Evolutionary conservation across 805 yeast species (phyloP).

Genomic region (Kodamaea hsintzibuensis): DNA sequence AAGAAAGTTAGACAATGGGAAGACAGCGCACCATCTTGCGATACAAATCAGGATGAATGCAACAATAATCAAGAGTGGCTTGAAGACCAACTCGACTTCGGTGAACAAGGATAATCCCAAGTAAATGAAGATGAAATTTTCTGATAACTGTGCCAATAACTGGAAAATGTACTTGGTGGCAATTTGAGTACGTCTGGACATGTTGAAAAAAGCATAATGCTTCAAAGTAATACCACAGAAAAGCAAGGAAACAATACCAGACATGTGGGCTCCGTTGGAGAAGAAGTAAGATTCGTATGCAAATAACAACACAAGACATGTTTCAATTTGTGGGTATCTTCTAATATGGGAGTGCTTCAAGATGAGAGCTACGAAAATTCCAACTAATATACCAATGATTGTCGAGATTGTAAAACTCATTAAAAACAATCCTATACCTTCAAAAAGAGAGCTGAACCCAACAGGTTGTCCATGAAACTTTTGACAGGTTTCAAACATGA

Average conservation of each 20-base stretch:
- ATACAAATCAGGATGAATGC: slow-evolving; percentile 89
- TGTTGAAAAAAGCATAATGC: slow-evolving; percentile 95
- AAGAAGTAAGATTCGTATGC: slow-evolving; percentile 97
- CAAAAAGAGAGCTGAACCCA: slow-evolving; percentile 73
- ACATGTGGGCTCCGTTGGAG: slow-evolving; percentile 99
- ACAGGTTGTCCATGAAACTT: slow-evolving; percentile 86
- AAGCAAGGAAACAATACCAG: slow-evolving; percentile 91
- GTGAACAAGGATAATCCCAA: slow-evolving; percentile 93
- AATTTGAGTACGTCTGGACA: slow-evolving; percentile 96
- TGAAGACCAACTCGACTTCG: slow-evolving; percentile 91
- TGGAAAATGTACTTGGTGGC: slow-evolving; percentile 96
- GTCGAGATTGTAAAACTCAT: slow-evolving; percentile 92
- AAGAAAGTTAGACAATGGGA: slow-evolving; percentile 83
- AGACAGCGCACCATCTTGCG: slow-evolving; percentile 96
- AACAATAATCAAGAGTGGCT: slow-evolving; percentile 88
- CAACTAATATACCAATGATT: slow-evolving; percentile 84
- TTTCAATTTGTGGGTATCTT: slow-evolving; percentile 95
- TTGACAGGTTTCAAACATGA: slow-evolving; percentile 98
- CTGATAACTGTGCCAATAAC: slow-evolving; percentile 89
- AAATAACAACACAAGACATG: slow-evolving; percentile 83
- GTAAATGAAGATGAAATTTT: slow-evolving; percentile 94
- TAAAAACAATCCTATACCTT: slow-evolving; percentile 90
- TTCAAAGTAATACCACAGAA: slow-evolving; percentile 97
- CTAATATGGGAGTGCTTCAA: slow-evolving; percentile 91
- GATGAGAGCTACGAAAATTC: slow-evolving; percentile 84